Evolutionary conservation across 768 basidiomycete genomes (phyloP).

Genomic region (Trametopsis cervina): DNA sequence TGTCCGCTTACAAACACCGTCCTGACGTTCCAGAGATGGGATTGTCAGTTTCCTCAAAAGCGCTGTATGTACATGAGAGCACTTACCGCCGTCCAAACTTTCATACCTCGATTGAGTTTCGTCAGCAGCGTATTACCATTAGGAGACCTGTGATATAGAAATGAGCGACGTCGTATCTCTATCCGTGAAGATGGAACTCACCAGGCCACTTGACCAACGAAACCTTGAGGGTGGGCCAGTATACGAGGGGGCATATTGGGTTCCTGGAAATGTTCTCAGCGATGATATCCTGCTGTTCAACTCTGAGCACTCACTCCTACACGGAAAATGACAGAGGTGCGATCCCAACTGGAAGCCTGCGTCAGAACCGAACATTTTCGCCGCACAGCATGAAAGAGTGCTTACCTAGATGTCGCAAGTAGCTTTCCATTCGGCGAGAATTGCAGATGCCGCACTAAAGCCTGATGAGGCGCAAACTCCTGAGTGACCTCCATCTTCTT

Average conservation of each 20-base stretch:
- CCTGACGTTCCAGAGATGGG: no score
- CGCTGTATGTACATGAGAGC: not conserved
- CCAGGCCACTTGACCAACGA: constrained; percentile 73
- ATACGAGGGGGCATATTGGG: constrained; percentile 50
- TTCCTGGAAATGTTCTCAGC: constrained; percentile 42
- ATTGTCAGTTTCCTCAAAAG: not conserved
- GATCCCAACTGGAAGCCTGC: constrained; percentile 47
- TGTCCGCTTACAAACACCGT: constrained; percentile 58
- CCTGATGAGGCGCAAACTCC: constrained; percentile 54
- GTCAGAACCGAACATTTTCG: not conserved
- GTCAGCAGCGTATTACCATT: constrained; percentile 54
- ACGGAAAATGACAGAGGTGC: constrained; percentile 57
- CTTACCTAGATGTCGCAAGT: constrained; percentile 62
- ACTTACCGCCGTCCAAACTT: constrained; percentile 64
- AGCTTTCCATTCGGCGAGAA: constrained; percentile 72
- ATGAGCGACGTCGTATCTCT: not conserved
- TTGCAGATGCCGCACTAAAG: constrained; percentile 64
- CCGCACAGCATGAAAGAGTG: not conserved
- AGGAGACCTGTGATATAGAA: constrained; percentile 33
- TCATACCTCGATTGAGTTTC: constrained; percentile 54
- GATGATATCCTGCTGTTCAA: no score
- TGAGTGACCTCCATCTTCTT: constrained; percentile 46
- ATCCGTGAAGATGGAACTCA: not conserved
- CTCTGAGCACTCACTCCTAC: constrained; percentile 52
- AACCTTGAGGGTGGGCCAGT: constrained; percentile 58